phyloP scores from a whole-genome alignment of 208 protist genomes.

The Leishmania braziliensis region DNA sequence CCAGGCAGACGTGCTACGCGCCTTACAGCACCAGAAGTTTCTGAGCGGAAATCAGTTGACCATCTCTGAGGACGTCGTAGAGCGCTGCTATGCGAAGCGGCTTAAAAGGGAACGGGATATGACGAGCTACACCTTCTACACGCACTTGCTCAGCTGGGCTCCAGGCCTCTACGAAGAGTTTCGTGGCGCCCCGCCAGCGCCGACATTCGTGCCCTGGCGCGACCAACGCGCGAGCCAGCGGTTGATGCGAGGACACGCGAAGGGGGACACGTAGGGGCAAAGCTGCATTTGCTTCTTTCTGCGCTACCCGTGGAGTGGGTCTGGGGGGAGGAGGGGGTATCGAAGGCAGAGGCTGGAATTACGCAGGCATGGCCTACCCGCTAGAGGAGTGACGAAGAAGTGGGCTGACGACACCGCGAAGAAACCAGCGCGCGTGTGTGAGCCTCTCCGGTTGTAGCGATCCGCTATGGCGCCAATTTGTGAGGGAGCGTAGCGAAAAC shows the following conservation, averaged over 20 bases:
- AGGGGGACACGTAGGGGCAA: not conserved
- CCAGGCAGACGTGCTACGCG: constrained; percentile 71
- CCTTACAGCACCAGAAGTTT: constrained; percentile 70
- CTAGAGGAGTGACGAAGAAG: not conserved
- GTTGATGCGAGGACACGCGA: not conserved
- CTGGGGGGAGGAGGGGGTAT: not conserved
- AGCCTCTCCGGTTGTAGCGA: not conserved
- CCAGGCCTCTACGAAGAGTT: constrained; percentile 77
- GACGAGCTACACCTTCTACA: constrained; percentile 84
- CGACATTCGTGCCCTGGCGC: constrained; percentile 28
- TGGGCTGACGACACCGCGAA: not conserved
- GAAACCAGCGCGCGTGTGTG: not conserved
- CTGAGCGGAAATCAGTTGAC: constrained; percentile 67
- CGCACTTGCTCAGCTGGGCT: constrained; percentile 86
- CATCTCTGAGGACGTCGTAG: constrained; percentile 80
- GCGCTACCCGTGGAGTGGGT: not conserved
- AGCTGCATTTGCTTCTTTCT: not conserved
- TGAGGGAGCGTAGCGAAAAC: not conserved
- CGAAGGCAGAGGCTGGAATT: not conserved
- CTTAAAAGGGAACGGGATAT: constrained; percentile 68
- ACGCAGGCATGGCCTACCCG: not conserved
- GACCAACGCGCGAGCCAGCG: not conserved
- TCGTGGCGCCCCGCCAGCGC: constrained; percentile 22
- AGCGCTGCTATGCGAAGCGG: constrained; percentile 76
- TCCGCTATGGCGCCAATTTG: not conserved